A percentile compares a stretch with the other conserved stretches of the same genome.
phyloP scores from a whole-genome alignment of 345 rosid genomes.

The Conringia planisiliqua region DNA sequence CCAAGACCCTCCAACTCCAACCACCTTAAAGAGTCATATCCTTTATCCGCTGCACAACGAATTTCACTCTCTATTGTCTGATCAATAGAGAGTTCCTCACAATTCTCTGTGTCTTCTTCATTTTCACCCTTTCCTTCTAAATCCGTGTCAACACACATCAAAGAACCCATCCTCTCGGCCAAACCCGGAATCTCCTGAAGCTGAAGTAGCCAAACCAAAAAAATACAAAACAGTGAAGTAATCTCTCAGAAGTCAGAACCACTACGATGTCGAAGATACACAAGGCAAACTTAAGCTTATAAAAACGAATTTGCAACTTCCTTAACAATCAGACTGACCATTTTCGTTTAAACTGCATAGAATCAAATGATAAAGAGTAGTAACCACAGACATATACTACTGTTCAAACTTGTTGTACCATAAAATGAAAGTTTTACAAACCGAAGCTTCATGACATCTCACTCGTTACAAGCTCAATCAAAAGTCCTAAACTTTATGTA shows the following conservation, averaged over 20 bases:
- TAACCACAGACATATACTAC: neutral
- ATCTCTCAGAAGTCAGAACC: neutral
- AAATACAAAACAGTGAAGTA: neutral
- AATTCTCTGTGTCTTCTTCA: conserved; percentile 23
- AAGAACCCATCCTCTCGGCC: conserved; percentile 86
- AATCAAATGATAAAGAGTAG: neutral
- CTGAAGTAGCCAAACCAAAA: conserved; percentile 42
- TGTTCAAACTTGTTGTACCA: neutral
- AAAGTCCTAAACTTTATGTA: too few species aligned
- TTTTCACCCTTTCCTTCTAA: conserved; percentile 30
- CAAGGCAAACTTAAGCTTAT: neutral
- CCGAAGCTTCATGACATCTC: too few species aligned
- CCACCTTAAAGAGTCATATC: conserved; percentile 58
- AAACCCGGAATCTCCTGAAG: conserved; percentile 81
- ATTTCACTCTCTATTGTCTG: conserved; percentile 54
- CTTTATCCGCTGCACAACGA: conserved; percentile 44
- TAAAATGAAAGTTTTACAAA: neutral
- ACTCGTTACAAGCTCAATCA: too few species aligned
- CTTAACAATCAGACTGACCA: neutral
- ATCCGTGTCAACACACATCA: conserved; percentile 77
- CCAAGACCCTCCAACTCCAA: conserved; percentile 82
- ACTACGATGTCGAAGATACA: neutral
- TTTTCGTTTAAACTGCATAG: neutral
- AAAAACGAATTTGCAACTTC: neutral
- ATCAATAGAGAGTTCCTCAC: conserved; percentile 37